Conservation (phyloP, 495 filamentous ascomycete species). For the Cryomyces minteri region DNA sequence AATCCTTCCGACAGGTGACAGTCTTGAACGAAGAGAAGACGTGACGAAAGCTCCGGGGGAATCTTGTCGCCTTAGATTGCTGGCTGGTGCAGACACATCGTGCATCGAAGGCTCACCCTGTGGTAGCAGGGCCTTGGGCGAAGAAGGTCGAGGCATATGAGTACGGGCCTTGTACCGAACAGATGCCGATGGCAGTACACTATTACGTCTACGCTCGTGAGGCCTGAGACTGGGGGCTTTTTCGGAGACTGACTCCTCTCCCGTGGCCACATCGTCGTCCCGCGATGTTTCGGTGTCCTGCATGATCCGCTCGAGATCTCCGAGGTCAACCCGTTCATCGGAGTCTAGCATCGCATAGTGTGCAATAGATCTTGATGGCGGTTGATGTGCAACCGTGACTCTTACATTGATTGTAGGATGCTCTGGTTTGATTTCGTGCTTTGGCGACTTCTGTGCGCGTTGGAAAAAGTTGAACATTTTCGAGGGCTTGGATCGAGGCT, state of each 20-base stretch:
- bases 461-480: slow-evolving; percentile 76
- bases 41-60: no score
- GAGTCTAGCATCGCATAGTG: slow-evolving; percentile 75
- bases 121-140: background rate
- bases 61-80: no score
- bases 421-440: slow-evolving; percentile 9
- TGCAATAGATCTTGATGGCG: slow-evolving; percentile 31
- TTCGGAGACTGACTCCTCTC: no score
- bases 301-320: slow-evolving; percentile 48
- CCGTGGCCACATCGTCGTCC: background rate
- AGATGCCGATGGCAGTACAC: no score
- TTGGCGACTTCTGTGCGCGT: slow-evolving; percentile 38
- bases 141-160: background rate
- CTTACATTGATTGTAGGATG: slow-evolving; percentile 22
- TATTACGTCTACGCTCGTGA: no score
- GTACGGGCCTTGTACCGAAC: background rate
- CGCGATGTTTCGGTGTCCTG: slow-evolving; percentile 19
- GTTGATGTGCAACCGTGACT: slow-evolving; percentile 17
- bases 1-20: slow-evolving; percentile 79
- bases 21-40: slow-evolving; percentile 8
- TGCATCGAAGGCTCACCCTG: background rate
- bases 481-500: slow-evolving; percentile 18
- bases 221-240: no score
- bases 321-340: slow-evolving; percentile 46
- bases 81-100: no score